Evolutionary conservation across 768 basidiomycete genomes (phyloP).

Genomic region (Russula brevipes): DNA sequence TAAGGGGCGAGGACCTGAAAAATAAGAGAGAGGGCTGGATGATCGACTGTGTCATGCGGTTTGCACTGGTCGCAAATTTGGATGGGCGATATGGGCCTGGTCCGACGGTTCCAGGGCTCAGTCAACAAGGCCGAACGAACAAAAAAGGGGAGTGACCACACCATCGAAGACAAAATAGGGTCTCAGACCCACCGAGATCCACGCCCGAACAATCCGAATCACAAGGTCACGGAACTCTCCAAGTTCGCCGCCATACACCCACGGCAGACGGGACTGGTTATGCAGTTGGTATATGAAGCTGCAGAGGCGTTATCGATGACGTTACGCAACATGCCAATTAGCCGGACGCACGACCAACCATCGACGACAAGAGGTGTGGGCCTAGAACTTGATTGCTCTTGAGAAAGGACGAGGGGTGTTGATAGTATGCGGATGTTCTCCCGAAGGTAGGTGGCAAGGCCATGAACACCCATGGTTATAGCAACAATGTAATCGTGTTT

Average conservation of each 20-base stretch:
- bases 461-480: slow-evolving; percentile 46
- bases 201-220: slow-evolving; percentile 50
- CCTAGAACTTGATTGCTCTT: slow-evolving; percentile 4
- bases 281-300: slow-evolving; percentile 77
- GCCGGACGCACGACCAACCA: slow-evolving; percentile 74
- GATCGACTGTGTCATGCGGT: slow-evolving; percentile 51
- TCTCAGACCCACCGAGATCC: slow-evolving; percentile 60
- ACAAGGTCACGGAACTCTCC: slow-evolving; percentile 48
- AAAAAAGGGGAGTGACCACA: slow-evolving; percentile 32
- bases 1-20: slow-evolving; percentile 68
- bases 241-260: slow-evolving; percentile 88
- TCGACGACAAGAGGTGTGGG: slow-evolving; percentile 59
- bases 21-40: slow-evolving; percentile 66
- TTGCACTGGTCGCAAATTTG: slow-evolving; percentile 64
- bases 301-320: slow-evolving; percentile 5
- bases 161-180: slow-evolving; percentile 83
- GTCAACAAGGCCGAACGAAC: neutral
- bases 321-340: slow-evolving; percentile 8
- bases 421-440: slow-evolving; percentile 42
- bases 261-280: slow-evolving; percentile 55
- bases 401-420: slow-evolving; percentile 34
- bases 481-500: too few relatives aligned
- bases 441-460: slow-evolving; percentile 47
- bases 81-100: slow-evolving; percentile 65
- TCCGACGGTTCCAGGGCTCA: neutral